These are phyloP conservation scores for Thalassiosira livingstoniorum DNA, from an alignment of 352 stramenopile species.

Conservation along the genomic window DNA sequence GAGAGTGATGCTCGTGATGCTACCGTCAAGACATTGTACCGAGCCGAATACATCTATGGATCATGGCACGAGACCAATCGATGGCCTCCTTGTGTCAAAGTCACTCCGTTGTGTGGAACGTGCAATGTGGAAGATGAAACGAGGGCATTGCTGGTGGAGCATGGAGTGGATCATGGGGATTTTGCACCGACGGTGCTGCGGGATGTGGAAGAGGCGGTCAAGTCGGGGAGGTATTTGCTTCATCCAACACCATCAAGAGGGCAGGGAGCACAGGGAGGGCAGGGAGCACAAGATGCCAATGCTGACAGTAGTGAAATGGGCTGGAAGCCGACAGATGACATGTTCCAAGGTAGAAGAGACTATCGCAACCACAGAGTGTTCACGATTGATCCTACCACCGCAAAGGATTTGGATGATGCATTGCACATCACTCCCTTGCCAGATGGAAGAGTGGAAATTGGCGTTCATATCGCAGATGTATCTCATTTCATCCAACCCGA, in stretches of 20 bases:
- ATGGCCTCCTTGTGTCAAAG: constrained; percentile 75
- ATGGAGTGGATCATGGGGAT: constrained; percentile 87
- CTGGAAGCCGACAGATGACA: constrained; percentile 88
- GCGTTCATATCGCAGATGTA: constrained; percentile 99
- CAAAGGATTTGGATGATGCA: constrained; percentile 96
- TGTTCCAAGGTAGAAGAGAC: constrained; percentile 87
- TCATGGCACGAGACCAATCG: constrained; percentile 66
- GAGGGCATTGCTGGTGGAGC: constrained; percentile 90
- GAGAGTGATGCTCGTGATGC: not conserved
- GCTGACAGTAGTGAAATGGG: constrained; percentile 85
- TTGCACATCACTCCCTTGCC: constrained; percentile 89
- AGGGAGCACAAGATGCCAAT: not conserved
- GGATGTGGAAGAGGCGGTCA: constrained; percentile 79
- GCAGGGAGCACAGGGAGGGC: too few relatives aligned
- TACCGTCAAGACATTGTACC: constrained; percentile 56
- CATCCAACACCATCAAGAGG: too few relatives aligned
- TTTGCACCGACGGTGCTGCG: constrained; percentile 82
- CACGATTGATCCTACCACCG: constrained; percentile 97
- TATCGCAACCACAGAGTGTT: constrained; percentile 94
- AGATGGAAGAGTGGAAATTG: constrained; percentile 85
- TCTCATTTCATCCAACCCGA: constrained; percentile 93
- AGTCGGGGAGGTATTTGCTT: constrained; percentile 70
- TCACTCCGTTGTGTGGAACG: constrained; percentile 66
- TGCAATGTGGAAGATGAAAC: constrained; percentile 88
- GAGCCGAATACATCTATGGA: constrained; percentile 72